Evolutionary conservation across 176 grass and related monocot genomes (phyloP).

Genomic region (Hsuehochloa calcarea): DNA sequence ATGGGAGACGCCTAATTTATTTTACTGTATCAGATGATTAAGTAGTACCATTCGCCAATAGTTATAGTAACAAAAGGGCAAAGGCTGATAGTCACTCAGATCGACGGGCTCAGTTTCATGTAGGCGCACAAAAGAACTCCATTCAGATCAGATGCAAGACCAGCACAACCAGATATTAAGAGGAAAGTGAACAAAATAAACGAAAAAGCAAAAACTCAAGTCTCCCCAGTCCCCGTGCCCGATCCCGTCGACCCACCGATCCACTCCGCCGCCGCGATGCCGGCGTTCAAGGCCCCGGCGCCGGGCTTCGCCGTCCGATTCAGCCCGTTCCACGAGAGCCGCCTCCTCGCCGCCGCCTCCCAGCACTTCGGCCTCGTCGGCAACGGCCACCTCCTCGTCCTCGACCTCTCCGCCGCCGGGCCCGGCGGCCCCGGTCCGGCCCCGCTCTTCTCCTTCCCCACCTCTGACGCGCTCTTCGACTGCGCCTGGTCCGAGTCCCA

Average conservation of each 20-base stretch:
- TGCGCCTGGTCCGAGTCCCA: slow-evolving; percentile 92
- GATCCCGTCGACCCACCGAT: slow-evolving; percentile 18
- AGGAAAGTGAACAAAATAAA: background rate
- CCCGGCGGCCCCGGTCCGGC: slow-evolving; percentile 4
- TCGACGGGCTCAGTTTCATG: no score
- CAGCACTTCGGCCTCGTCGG: slow-evolving; percentile 85
- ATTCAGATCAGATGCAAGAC: no score
- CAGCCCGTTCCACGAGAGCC: slow-evolving; percentile 83
- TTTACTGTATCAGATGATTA: no score
- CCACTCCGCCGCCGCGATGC: slow-evolving; percentile 43
- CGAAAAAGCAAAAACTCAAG: background rate
- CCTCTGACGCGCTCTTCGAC: slow-evolving; percentile 80
- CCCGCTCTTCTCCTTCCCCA: slow-evolving; percentile 65
- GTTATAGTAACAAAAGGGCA: no score
- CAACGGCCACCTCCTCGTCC: slow-evolving; percentile 78
- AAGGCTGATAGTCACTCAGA: no score
- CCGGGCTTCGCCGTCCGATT: slow-evolving; percentile 69
- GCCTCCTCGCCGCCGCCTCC: slow-evolving; percentile 57
- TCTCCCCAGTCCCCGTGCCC: slow-evolving; percentile 20
- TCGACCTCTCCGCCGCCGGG: slow-evolving; percentile 55
- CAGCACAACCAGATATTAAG: no score
- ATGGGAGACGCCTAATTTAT: no score
- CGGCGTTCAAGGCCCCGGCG: slow-evolving; percentile 72
- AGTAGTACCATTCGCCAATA: no score
- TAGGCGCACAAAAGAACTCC: no score